A percentile compares a stretch with the other conserved stretches of the same genome.
Conservation (phyloP, 768 basidiomycete species). For the Phaffia tasmanica region DNA sequence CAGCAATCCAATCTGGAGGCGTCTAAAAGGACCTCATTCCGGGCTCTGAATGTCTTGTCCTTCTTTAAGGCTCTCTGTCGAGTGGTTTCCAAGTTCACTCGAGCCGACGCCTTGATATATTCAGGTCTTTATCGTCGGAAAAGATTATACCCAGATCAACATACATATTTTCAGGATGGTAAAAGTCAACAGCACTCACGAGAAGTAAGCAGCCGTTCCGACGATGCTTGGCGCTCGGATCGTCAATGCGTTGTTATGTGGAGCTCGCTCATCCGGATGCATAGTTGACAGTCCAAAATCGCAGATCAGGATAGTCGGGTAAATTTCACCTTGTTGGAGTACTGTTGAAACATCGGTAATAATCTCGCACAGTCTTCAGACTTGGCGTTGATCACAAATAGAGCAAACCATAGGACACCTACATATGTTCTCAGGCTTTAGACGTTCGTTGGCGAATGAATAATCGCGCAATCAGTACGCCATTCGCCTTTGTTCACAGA, state of each 20-base stretch:
- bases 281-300: slow-evolving; percentile 22
- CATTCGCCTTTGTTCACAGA: not conserved
- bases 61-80: not conserved
- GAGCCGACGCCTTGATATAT: slow-evolving; percentile 4
- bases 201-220: slow-evolving; percentile 15
- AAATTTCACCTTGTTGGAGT: slow-evolving; percentile 14
- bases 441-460: not conserved
- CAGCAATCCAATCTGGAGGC: slow-evolving; percentile 15
- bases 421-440: slow-evolving; percentile 23
- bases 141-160: not conserved
- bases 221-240: slow-evolving; percentile 13
- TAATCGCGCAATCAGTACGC: no score
- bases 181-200: not conserved
- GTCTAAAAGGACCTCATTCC: slow-evolving; percentile 3
- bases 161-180: not conserved
- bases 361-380: not conserved
- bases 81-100: not conserved
- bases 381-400: no score
- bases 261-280: not conserved
- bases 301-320: slow-evolving; percentile 22
- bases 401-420: not conserved
- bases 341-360: not conserved
- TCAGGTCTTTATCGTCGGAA: not conserved
- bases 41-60: not conserved
- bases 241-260: no score